phyloP scores from a whole-genome alignment of 2,329 filamentous ascomycete genomes.

The Clathrospora elynae region DNA sequence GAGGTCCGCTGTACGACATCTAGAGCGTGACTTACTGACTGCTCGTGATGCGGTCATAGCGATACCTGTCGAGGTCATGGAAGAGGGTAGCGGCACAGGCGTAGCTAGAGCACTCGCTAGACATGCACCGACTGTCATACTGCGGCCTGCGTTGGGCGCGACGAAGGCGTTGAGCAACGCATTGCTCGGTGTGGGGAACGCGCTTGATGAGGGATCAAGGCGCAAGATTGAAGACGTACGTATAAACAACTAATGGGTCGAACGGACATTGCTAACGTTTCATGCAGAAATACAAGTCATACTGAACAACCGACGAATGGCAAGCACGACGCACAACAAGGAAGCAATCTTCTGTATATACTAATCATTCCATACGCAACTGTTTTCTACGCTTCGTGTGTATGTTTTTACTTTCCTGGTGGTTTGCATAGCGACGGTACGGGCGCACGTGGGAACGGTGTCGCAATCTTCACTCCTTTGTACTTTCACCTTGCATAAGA shows the following conservation, averaged over 20 bases:
- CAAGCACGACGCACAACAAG: too few relatives aligned
- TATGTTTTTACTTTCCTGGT: too few relatives aligned
- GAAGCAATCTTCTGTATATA: too few relatives aligned
- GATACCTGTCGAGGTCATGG: constrained; percentile 88
- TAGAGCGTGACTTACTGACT: constrained; percentile 84
- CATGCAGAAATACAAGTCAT: constrained; percentile 41
- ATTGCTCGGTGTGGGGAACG: constrained; percentile 88
- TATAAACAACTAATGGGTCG: constrained; percentile 34
- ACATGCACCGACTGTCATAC: constrained; percentile 88
- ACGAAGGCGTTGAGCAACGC: constrained; percentile 88
- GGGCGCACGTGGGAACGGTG: too few relatives aligned
- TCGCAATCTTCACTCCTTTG: too few relatives aligned
- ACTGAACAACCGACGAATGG: constrained; percentile 24
- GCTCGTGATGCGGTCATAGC: constrained; percentile 92
- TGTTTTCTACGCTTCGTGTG: too few relatives aligned
- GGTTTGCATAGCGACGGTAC: too few relatives aligned
- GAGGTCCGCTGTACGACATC: constrained; percentile 77
- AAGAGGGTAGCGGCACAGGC: constrained; percentile 79
- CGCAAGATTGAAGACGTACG: constrained; percentile 87
- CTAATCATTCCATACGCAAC: too few relatives aligned
- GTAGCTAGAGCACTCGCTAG: constrained; percentile 78
- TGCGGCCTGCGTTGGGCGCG: constrained; percentile 87
- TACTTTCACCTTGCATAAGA: too few relatives aligned
- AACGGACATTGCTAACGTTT: constrained; percentile 12
- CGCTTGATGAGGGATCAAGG: constrained; percentile 80